phyloP scores from a whole-genome alignment of 108 stramenopile species.

The Fragilaria crotonensis region DNA sequence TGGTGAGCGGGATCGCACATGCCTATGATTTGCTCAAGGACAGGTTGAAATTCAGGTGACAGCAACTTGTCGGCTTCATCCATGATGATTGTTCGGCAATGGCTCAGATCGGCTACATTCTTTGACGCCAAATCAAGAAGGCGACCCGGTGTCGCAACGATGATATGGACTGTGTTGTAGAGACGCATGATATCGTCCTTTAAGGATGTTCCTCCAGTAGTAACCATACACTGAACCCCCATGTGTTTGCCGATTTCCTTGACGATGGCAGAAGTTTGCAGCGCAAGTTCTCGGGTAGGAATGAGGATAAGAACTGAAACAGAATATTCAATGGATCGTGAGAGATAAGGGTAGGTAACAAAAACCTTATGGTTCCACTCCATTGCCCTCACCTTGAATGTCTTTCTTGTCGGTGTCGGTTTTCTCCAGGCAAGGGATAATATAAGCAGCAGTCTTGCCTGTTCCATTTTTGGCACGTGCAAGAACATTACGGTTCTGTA shows the following conservation, averaged over 20 bases:
- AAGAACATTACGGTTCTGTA: constrained; percentile 93
- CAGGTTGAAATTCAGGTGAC: constrained; percentile 93
- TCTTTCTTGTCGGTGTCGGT: constrained; percentile 79
- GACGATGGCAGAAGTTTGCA: constrained; percentile 98
- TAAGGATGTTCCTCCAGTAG: constrained; percentile 95
- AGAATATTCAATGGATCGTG: no score
- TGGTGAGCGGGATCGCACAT: constrained; percentile 85
- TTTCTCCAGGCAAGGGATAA: constrained; percentile 98
- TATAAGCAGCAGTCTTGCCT: constrained; percentile 98
- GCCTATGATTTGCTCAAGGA: constrained; percentile 89
- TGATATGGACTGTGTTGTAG: constrained; percentile 90
- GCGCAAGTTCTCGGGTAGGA: constrained; percentile 95
- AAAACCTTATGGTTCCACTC: no score
- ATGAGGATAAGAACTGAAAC: constrained; percentile 86
- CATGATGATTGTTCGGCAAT: constrained; percentile 95
- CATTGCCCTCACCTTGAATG: constrained; percentile 83
- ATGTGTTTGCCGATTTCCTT: constrained; percentile 99
- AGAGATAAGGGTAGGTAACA: no score
- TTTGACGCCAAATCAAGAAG: constrained; percentile 95
- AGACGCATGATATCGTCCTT: constrained; percentile 99
- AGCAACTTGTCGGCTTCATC: constrained; percentile 99
- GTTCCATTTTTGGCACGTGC: constrained; percentile 97
- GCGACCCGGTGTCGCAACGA: constrained; percentile 98
- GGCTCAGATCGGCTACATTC: constrained; percentile 88
- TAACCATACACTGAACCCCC: constrained; percentile 96